These are phyloP conservation scores for Closterium sp. DNA, from an alignment of 139 green algal genomes.

Conservation along the genomic window DNA sequence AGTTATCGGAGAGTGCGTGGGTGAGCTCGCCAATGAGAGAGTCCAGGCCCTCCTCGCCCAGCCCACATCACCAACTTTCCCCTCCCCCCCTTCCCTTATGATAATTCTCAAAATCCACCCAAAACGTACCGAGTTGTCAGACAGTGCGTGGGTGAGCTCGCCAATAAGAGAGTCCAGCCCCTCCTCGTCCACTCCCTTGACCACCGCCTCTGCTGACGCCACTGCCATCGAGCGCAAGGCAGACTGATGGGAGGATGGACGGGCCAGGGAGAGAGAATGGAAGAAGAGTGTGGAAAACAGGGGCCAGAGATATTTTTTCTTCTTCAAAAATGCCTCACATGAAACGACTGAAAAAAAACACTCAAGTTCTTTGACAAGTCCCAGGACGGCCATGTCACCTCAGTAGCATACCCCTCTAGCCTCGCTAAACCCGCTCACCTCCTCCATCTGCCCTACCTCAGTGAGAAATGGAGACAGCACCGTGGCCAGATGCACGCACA, in stretches of 20 bases:
- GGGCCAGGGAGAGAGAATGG: neutral
- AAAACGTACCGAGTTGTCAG: too few relatives aligned
- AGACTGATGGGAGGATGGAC: neutral
- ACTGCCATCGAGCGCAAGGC: neutral
- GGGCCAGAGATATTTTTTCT: neutral
- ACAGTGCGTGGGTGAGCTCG: constrained; percentile 2
- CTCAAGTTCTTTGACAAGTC: neutral
- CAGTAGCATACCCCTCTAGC: neutral
- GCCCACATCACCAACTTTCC: too few relatives aligned
- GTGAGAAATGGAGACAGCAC: constrained; percentile 72
- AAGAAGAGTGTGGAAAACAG: neutral
- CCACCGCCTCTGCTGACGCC: constrained; percentile 31
- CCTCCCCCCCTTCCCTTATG: too few relatives aligned
- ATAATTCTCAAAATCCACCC: too few relatives aligned
- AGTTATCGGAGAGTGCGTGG: constrained; percentile 21
- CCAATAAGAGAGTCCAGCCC: constrained; percentile 37
- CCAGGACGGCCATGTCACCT: neutral
- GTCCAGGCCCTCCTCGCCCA: constrained; percentile 40
- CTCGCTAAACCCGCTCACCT: neutral
- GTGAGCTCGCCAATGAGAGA: constrained; percentile 44
- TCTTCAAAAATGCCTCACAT: neutral
- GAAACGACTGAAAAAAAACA: neutral
- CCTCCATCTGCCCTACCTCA: constrained; percentile 21
- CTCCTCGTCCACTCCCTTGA: constrained; percentile 25
- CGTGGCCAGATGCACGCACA: constrained; percentile 70